phyloP scores from a whole-genome alignment of 441 rosid genomes.

The Erysimum pusillum region DNA sequence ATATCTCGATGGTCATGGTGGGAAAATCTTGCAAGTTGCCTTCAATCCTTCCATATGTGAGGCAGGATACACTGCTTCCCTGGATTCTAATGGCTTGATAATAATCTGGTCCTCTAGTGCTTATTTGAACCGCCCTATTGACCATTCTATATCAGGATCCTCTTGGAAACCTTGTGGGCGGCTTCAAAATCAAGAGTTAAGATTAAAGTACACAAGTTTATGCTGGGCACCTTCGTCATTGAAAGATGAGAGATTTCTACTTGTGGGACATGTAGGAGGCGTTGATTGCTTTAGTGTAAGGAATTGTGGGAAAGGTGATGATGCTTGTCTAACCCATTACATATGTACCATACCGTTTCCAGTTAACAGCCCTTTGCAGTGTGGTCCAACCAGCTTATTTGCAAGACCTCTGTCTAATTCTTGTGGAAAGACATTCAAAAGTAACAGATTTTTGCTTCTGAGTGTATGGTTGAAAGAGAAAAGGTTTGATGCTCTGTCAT shows the following conservation, averaged over 20 bases:
- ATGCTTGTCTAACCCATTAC: constrained; percentile 56
- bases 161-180: constrained; percentile 76
- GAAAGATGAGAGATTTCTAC: constrained; percentile 68
- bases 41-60: constrained; percentile 67
- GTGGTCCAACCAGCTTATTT: constrained; percentile 74
- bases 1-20: constrained; percentile 72
- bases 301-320: constrained; percentile 51
- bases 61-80: constrained; percentile 71
- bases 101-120: constrained; percentile 73
- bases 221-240: constrained; percentile 83
- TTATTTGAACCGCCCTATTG: constrained; percentile 52
- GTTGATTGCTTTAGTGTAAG: constrained; percentile 84
- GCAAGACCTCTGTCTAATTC: constrained; percentile 65
- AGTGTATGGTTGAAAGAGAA: constrained; percentile 71
- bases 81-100: constrained; percentile 84
- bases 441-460: constrained; percentile 73
- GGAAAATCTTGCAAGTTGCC: constrained; percentile 73
- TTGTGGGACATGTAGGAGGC: constrained; percentile 81
- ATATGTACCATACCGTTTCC: constrained; percentile 78
- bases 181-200: constrained; percentile 53
- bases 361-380: constrained; percentile 52
- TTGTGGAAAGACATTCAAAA: constrained; percentile 60
- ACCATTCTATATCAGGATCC: constrained; percentile 63
- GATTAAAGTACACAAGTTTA: constrained; percentile 73
- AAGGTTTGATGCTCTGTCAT: constrained; percentile 71